Base-by-base conservation (phyloP, 1,284 basidiomycete genomes). In the Malassezia sympodialis region DNA sequence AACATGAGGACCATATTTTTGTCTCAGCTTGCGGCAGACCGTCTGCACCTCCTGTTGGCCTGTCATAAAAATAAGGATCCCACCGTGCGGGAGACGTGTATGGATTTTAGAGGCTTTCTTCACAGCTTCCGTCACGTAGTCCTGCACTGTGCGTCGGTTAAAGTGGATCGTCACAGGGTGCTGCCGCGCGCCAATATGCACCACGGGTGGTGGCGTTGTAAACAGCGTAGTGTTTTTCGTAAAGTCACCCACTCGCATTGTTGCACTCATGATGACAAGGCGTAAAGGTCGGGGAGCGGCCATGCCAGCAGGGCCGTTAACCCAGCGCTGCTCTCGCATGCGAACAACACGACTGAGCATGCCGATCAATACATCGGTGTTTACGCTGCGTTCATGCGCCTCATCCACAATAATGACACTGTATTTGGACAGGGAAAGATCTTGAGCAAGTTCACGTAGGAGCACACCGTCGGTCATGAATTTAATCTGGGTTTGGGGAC, bases 381-480 rank as follows among this genome's bases (percentile, higher is more conserved):
- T 98, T 78, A 98, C 88, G 64, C 90, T 94, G 58, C 94, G 79
- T 76, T 99, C 94, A 76, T 98, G 94, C 0, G 94, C 94, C 76
- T 99, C 94, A 67, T 99, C 94, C 56, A 98, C 86, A 61, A 99
- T 83, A 30, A 94, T 62, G 21, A 62, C 86, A 23, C 88, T 90
- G 76, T 99, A 99, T 72, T 85, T 88, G 49, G 79, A 82, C 15
- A 98, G 79, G 28, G 96, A 76, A 72, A 98, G 93, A 72, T 99
- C 93, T 14, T 82, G 83, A 0, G 89, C 85, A 21, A 98, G 80
- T 76, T 99, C 94, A 54, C 94, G 84, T 11, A 98, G 79, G 23
- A 99, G 78, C 14, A 98, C 90, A 79, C 94, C 94, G 69, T 99
- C 94, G 2, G 94, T 99, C 93, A 98, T 98, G 79, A 98, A 99